Evolutionary conservation across 345 rosid species (phyloP), one percentile per base, ranked within the genome.

Genomic region (Conringia planisiliqua): DNA sequence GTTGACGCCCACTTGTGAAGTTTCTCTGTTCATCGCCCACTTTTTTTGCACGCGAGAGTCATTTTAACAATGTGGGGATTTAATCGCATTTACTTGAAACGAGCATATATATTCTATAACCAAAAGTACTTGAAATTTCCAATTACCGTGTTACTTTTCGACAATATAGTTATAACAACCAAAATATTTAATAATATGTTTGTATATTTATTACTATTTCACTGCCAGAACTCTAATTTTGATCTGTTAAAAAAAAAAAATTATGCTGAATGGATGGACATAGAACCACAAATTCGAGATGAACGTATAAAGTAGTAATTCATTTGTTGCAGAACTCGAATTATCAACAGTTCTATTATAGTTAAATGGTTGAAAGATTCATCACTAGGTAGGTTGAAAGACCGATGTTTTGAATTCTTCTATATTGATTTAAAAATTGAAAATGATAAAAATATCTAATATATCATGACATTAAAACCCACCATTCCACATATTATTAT

Each of bases 1-100:
- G 51, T 66, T 10, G 33, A 51, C 47, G 24, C 38, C 62, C 61
- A 52, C 71, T 67, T 67, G 71, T 35, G 20, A 13, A 64, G 5
- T 40, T 44, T 64, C 26, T 11, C 54, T 65, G 56, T 65, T 33
- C 30, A 30, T 30, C 12, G 7, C 69, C 69, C 55, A 44, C 46
- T 51, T 52, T 10, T 50, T 35, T 8, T 36, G 60, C 72, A 55
- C 63, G 61, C 51, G 16, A 43, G 13, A 43, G 22, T 27, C 5
- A 14, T 62, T 29, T 43, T n/a, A 7, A 43, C 26, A 43, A 16
- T 27, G 5, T 18, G 30, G 44, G 26, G 29, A 5, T 4, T 22
- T 10, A 1, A 35, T 36, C 2, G 64, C 26, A 13, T 2, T 27
- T 27, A 6, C 35, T 27, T 29, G 10, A 27, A 3, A 39, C 4